Evolutionary conservation across 202 grass and related monocot genomes (phyloP), one percentile per base, ranked within the genome.

Genomic region (Schoenoplectus tabernaemontani): DNA sequence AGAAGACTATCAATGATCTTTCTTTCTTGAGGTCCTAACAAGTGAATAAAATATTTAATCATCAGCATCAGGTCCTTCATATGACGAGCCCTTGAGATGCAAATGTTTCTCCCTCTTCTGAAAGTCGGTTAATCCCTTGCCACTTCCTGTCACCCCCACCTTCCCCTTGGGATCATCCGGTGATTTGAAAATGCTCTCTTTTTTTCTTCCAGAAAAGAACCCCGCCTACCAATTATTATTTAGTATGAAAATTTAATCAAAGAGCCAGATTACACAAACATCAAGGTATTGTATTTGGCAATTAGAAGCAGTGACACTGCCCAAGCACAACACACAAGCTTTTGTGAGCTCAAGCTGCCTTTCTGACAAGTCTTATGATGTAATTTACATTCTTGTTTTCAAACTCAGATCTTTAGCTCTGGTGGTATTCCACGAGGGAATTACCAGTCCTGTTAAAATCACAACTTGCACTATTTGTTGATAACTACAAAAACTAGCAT

Each of bases 111-210:
- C 96, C 79, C 96, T 89, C 79, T 85, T 99, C 83, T 95, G 91
- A 87, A 99, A 99, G 6, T 99, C 96, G 0, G 96, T 99, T 68
- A 99, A 81, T 26, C 96, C 96, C 81, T 99, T 99, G 41, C 96
- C 96, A 12, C 96, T 99, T 22, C 96, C 96, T 5, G 88, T 99
- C 76, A 95, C 96, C 53, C 96, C 96, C n/a, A 98, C 96, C 86
- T 98, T 98, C 58, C 96, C 96, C 61, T 81, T 92, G 20, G 93
- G 85, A 87, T 98, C 96, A 10, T 98, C 96, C 0, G 96, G 96
- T 39, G 96, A 99, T 88, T 99, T 99, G 86, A 99, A 99, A 66
- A 99, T 99, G 85, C 96, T 98, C 64, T 98, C 96, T 70, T 86
- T 89, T 78, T 98, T 95, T 57, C 92, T 88, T 23, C 96, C 96